Percentiles rank a stretch among this genome's conserved stretches.
These are phyloP conservation scores for Eucalyptus regnans DNA, from an alignment of 345 rosid genomes.

Conservation along the genomic window DNA sequence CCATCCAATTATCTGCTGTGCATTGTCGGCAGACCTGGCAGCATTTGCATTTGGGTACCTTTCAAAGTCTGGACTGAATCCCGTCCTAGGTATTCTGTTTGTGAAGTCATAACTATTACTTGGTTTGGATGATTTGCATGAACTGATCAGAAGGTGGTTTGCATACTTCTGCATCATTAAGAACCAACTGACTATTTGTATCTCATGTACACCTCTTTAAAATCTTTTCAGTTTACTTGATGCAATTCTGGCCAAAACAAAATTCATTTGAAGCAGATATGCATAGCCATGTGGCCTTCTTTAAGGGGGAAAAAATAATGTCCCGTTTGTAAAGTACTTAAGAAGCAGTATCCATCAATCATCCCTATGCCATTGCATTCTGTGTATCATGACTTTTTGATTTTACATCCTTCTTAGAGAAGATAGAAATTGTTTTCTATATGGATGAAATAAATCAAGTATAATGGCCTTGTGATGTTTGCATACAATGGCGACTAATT, in stretches of 20 bases:
- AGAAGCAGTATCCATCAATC: not conserved
- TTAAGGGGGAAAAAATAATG: not conserved
- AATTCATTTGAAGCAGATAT: not conserved
- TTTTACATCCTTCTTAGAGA: not conserved
- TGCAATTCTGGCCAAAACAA: not conserved
- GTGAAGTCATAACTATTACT: not conserved
- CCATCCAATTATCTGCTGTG: constrained; percentile 85
- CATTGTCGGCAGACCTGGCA: constrained; percentile 73
- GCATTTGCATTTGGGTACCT: constrained; percentile 77
- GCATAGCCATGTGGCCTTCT: not conserved
- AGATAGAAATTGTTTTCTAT: not conserved
- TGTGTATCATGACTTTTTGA: not conserved
- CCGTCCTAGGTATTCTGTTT: constrained; percentile 58
- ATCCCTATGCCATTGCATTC: not conserved
- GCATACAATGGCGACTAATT: not conserved
- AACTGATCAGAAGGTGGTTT: not conserved
- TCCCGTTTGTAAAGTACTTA: not conserved
- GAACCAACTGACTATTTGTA: not conserved
- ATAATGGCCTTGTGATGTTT: not conserved
- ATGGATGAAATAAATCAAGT: not conserved
- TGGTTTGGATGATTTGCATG: not conserved
- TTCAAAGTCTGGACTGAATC: constrained; percentile 70
- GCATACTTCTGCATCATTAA: not conserved
- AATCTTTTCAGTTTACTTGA: not conserved
- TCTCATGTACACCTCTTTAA: not conserved